Conservation (phyloP, 192 early-diverging fungal genomes). For the Fimicolochytrium jonesii region DNA sequence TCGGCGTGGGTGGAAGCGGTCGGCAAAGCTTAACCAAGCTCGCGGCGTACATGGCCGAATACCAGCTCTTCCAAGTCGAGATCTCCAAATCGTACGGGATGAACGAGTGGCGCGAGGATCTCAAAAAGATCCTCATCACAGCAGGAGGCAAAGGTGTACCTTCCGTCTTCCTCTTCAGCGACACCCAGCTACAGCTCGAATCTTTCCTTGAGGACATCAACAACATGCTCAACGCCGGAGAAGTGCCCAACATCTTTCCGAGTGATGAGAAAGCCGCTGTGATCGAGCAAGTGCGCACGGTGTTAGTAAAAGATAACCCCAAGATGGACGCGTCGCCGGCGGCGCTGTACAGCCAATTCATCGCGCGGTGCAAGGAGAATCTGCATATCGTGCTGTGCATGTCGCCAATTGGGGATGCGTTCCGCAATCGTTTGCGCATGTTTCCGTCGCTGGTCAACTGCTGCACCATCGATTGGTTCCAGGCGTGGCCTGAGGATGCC, state of each 20-base stretch:
- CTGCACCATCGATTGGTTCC: constrained; percentile 64
- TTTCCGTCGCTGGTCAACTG: constrained; percentile 60
- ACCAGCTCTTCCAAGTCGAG: constrained; percentile 54
- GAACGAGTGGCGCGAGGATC: constrained; percentile 58
- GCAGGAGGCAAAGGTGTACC: constrained; percentile 52
- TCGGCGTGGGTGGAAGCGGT: constrained; percentile 56
- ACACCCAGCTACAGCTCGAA: constrained; percentile 54
- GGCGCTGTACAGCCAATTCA: constrained; percentile 53
- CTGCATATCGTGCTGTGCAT: constrained; percentile 58
- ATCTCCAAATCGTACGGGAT: constrained; percentile 54
- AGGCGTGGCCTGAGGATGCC: constrained; percentile 61
- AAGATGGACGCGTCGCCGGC: constrained; percentile 51
- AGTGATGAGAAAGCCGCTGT: constrained; percentile 56
- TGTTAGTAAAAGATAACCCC: constrained; percentile 46
- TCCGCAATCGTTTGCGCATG: constrained; percentile 54
- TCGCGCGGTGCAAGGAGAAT: constrained; percentile 55
- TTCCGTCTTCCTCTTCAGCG: constrained; percentile 54
- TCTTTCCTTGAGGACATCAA: constrained; percentile 60
- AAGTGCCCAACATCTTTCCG: constrained; percentile 58
- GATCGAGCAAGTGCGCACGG: constrained; percentile 48
- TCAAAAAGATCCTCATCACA: constrained; percentile 51
- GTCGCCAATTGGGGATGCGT: constrained; percentile 58
- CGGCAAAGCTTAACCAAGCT: constrained; percentile 53
- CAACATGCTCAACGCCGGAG: constrained; percentile 62
- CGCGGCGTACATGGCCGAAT: constrained; percentile 55